These are phyloP conservation scores for Fusarium sp. DNA, from an alignment of 2,329 filamentous ascomycete genomes.

Conservation along the genomic window DNA sequence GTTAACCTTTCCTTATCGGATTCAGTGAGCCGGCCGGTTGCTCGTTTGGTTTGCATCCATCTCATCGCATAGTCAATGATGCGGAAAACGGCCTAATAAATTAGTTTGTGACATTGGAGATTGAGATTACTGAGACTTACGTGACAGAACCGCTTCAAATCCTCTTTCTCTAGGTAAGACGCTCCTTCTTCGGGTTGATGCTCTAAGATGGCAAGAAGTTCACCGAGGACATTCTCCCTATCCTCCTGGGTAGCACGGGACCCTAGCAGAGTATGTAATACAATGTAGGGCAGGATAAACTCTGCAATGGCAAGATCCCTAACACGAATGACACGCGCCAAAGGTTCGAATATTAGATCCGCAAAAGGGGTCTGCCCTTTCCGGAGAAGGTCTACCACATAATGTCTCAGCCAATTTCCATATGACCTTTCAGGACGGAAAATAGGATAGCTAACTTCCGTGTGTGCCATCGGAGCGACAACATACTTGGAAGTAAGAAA, in stretches of 20 bases:
- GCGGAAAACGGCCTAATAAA: conserved; percentile 80
- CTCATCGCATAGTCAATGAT: conserved; percentile 91
- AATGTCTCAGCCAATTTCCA: conserved; percentile 80
- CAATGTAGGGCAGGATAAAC: conserved; percentile 89
- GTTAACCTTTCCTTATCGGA: conserved; percentile 61
- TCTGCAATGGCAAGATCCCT: conserved; percentile 88
- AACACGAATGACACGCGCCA: conserved; percentile 83
- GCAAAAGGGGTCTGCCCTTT: conserved; percentile 80
- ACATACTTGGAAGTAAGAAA: conserved; percentile 88
- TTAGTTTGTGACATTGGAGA: conserved; percentile 4
- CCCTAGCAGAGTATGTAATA: conserved; percentile 83
- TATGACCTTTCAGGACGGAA: conserved; percentile 77
- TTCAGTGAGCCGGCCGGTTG: conserved; percentile 45
- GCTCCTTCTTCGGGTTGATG: conserved; percentile 64
- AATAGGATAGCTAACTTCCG: conserved; percentile 77
- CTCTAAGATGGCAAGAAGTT: conserved; percentile 80
- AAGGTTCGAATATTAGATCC: conserved; percentile 80
- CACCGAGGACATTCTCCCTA: conserved; percentile 72
- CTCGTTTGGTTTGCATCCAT: conserved; percentile 82
- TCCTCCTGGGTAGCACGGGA: conserved; percentile 70
- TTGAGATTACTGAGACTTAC: conserved; percentile 58
- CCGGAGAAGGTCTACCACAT: conserved; percentile 85
- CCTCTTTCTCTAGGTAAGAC: conserved; percentile 73
- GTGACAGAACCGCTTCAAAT: conserved; percentile 87
- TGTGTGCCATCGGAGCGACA: conserved; percentile 70